phyloP scores from a whole-genome alignment of 768 basidiomycete genomes.

The Rickenella mellea region DNA sequence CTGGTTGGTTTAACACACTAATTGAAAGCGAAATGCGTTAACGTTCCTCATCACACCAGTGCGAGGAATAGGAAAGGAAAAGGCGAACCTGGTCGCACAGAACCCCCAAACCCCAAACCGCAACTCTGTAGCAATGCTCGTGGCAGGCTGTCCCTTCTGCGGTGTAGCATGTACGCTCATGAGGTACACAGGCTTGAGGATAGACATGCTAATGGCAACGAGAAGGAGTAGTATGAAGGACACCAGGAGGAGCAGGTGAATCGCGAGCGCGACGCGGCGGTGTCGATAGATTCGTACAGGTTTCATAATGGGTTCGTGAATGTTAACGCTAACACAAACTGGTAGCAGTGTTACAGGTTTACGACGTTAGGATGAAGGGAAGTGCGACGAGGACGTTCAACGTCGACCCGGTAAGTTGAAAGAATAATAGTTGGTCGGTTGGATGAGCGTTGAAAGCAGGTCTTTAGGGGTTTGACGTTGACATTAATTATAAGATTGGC shows the following conservation, averaged over 20 bases:
- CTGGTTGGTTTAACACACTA: conserved; percentile 25
- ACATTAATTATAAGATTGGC: too few relatives aligned
- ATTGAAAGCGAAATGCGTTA: conserved; percentile 7
- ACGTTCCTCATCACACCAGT: neutral
- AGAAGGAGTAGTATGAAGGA: conserved; percentile 71
- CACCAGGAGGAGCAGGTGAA: conserved; percentile 35
- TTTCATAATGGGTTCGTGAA: too few relatives aligned
- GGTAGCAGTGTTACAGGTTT: too few relatives aligned
- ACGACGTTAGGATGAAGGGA: too few relatives aligned
- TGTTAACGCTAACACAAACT: too few relatives aligned
- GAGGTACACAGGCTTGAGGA: conserved; percentile 62
- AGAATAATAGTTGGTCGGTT: too few relatives aligned
- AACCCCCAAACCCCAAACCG: conserved; percentile 80
- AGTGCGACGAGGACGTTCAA: too few relatives aligned
- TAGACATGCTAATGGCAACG: conserved; percentile 65
- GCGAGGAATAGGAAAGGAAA: neutral
- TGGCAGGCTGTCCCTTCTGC: conserved; percentile 24
- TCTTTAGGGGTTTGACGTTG: too few relatives aligned
- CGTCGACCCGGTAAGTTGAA: too few relatives aligned
- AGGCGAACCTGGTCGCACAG: conserved; percentile 48
- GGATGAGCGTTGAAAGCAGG: too few relatives aligned
- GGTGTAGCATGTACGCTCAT: conserved; percentile 34
- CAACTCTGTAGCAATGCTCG: conserved; percentile 48
- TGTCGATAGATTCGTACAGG: too few relatives aligned
- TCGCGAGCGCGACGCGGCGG: neutral